These are phyloP conservation scores for Neurospora pannonica DNA, from an alignment of 495 filamentous ascomycete species.

Conservation along the genomic window DNA sequence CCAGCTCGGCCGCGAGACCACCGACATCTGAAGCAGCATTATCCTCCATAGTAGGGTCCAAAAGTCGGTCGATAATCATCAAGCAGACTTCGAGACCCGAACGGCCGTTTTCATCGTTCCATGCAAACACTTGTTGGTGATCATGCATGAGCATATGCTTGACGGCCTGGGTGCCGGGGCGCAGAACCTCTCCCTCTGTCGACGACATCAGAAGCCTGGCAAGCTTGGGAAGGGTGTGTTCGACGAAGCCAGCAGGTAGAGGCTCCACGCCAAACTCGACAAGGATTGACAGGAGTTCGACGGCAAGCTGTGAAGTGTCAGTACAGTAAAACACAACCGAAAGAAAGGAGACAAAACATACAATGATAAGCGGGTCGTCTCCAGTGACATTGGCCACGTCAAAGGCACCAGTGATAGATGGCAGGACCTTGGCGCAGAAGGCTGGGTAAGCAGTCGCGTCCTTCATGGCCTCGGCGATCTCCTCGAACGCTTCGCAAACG, in stretches of 20 bases:
- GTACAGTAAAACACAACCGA: not conserved
- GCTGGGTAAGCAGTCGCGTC: slow-evolving; percentile 58
- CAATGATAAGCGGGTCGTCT: slow-evolving; percentile 69
- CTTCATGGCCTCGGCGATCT: slow-evolving; percentile 52
- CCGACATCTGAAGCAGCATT: slow-evolving; percentile 93
- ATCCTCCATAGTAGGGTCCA: slow-evolving; percentile 73
- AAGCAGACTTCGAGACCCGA: slow-evolving; percentile 82
- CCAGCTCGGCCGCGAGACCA: slow-evolving; percentile 84
- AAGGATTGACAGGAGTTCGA: slow-evolving; percentile 72
- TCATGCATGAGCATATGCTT: slow-evolving; percentile 84
- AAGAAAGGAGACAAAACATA: slow-evolving; percentile 21
- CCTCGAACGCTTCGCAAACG: slow-evolving; percentile 84
- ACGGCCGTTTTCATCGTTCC: slow-evolving; percentile 64
- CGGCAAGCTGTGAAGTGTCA: slow-evolving; percentile 51
- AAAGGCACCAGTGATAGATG: slow-evolving; percentile 77
- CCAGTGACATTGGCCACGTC: slow-evolving; percentile 78
- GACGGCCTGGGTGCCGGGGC: slow-evolving; percentile 75
- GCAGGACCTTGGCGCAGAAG: slow-evolving; percentile 81
- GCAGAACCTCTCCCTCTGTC: slow-evolving; percentile 74
- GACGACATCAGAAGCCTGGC: slow-evolving; percentile 70
- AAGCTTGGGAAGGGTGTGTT: slow-evolving; percentile 76
- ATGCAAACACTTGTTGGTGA: slow-evolving; percentile 74
- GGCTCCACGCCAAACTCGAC: slow-evolving; percentile 73
- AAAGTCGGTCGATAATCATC: slow-evolving; percentile 85
- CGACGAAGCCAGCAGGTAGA: slow-evolving; percentile 77